Base-by-base conservation (phyloP, 2,329 filamentous ascomycete species). In the Trichophyton simii region DNA sequence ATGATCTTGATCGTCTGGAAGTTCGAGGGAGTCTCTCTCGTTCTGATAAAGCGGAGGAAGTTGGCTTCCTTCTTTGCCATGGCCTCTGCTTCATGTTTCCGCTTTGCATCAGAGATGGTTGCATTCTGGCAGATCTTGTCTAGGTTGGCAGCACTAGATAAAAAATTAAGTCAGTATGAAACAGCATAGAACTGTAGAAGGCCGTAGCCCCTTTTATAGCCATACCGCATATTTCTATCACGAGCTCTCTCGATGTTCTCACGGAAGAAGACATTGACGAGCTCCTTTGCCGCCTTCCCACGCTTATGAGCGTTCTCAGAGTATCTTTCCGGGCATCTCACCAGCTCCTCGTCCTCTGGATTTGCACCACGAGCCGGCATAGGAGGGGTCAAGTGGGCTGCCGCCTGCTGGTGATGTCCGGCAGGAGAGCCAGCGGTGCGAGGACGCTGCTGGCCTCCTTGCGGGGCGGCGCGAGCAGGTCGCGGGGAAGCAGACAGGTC, bases 1-100 rank as follows among this genome's bases (percentile, higher is more conserved):
- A 99, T 99, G 68, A 97, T 92, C 81, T 97, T 97, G 76, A 97
- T 82, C 1, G 92, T 97, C 66, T 86, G 85, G 80, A 97, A 99
- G 78, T 97, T 97, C 68, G 92, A 86, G 9, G 92, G 91, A 8
- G 92, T 97, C 25, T 92, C 89, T 74, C 97, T 99, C 48, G 94
- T 95, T 65, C 90, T 87, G 62, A 99, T 94, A 77, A 99, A 99
- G 66, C 92, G 87, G 75, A 99, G 94, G 71, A 99, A 99, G 73
- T 99, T 99, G 66, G 89, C 91, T 73, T 99, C 94, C 69, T 91
- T 90, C 70, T 88, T 87, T 61, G 91, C 88, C 66, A 91, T 87
- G 65, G 86, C 88, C 65, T 88, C 87, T 79, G 88, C 89, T 69
- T 95, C 88, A 74, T 90, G 87, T 72, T 89, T 87, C 74, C 92